Evolutionary conservation across 768 basidiomycete species (phyloP).

Genomic region (Suillus sp.): DNA sequence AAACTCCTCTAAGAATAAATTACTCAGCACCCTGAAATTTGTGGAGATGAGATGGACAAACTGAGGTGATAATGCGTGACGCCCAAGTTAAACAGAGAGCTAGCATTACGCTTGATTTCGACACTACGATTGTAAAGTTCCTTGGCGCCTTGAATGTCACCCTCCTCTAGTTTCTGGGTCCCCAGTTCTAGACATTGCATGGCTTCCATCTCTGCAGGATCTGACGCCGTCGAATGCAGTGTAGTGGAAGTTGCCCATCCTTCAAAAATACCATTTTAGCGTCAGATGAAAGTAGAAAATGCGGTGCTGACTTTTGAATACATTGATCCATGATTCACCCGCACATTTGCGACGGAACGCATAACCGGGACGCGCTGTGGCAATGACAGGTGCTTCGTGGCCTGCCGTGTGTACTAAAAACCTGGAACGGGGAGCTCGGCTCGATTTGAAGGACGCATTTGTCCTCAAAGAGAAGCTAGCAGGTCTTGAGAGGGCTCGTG

Average conservation of each 20-base stretch:
- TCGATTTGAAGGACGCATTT: slow-evolving; percentile 20
- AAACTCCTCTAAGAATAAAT: slow-evolving; percentile 67
- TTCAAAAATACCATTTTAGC: slow-evolving; percentile 14
- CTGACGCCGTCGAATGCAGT: slow-evolving; percentile 76
- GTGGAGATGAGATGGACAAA: slow-evolving; percentile 34
- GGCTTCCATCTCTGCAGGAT: slow-evolving; percentile 82
- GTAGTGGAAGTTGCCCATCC: slow-evolving; percentile 84
- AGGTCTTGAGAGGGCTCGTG: slow-evolving; percentile 28
- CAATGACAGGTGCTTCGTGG: slow-evolving; percentile 10
- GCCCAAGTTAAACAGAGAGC: slow-evolving; percentile 84
- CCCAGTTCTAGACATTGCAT: slow-evolving; percentile 80
- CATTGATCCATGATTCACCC: slow-evolving; percentile 12
- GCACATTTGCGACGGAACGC: slow-evolving; percentile 15
- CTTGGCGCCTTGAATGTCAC: slow-evolving; percentile 80
- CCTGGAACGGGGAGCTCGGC: slow-evolving; percentile 24
- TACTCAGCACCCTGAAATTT: slow-evolving; percentile 20
- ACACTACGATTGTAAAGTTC: slow-evolving; percentile 75
- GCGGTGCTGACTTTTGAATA: slow-evolving; percentile 33
- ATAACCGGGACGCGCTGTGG: slow-evolving; percentile 11
- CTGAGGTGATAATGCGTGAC: slow-evolving; percentile 90
- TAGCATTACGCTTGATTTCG: slow-evolving; percentile 78
- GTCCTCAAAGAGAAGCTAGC: slow-evolving; percentile 27
- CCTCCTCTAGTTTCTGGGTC: slow-evolving; percentile 82
- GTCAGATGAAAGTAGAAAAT: slow-evolving; percentile 10
- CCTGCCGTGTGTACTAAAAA: slow-evolving; percentile 20